These are phyloP conservation scores for Chlorencoelia australis DNA, from an alignment of 2,329 filamentous ascomycete species.

Conservation along the genomic window DNA sequence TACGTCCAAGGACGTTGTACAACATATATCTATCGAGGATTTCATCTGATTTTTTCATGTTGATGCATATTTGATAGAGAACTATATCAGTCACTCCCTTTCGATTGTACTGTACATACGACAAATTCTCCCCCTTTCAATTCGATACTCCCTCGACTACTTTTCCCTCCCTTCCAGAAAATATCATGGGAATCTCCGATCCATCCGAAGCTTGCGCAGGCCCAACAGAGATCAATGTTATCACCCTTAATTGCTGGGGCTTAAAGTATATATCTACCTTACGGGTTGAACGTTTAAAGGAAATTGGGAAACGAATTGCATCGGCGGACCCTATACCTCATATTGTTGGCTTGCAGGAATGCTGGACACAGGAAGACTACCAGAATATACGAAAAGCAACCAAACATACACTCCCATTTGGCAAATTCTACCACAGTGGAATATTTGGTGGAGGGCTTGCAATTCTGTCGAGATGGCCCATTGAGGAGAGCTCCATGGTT, in stretches of 20 bases:
- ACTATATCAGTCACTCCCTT: no score
- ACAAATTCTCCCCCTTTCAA: conserved; percentile 6
- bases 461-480: conserved; percentile 85
- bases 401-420: conserved; percentile 67
- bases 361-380: conserved; percentile 84
- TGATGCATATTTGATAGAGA: no score
- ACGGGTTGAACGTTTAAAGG: conserved; percentile 64
- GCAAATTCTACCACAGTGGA: conserved; percentile 86
- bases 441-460: conserved; percentile 83
- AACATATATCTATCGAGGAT: no score
- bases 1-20: no score
- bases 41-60: no score
- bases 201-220: no score
- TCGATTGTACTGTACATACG: no score
- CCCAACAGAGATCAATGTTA: conserved; percentile 59
- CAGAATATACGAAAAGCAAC: conserved; percentile 65
- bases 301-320: conserved; percentile 77
- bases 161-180: background rate
- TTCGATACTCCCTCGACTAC: conserved; percentile 1
- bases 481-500: conserved; percentile 80
- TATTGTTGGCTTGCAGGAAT: conserved; percentile 91
- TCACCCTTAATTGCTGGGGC: conserved; percentile 96
- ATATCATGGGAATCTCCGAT: no score
- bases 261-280: conserved; percentile 76
- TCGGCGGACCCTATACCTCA: conserved; percentile 57